Evolutionary conservation across 257 asterid species (phyloP).

Genomic region (Solanum paucissectum): DNA sequence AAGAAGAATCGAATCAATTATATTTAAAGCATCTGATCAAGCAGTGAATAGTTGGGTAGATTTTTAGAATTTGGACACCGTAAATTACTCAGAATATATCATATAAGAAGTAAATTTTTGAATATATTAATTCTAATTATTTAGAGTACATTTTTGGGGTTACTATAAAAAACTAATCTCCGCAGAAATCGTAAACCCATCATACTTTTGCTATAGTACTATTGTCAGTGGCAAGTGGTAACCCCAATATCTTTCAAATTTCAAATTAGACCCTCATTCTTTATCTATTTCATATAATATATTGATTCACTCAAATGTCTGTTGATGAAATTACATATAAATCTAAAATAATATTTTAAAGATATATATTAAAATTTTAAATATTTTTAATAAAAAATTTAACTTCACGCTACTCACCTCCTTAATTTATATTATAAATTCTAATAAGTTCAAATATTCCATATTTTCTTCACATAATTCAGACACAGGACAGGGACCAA

Average conservation of each 20-base stretch:
- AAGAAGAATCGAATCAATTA: too few relatives aligned
- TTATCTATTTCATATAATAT: not conserved
- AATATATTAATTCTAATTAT: not conserved
- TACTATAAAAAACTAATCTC: not conserved
- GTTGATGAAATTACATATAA: too few relatives aligned
- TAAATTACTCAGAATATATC: not conserved
- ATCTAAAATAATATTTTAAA: too few relatives aligned
- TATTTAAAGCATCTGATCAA: too few relatives aligned
- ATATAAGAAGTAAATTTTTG: not conserved
- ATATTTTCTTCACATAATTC: not conserved
- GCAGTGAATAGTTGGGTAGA: not conserved
- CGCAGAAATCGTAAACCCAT: not conserved
- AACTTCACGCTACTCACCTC: too few relatives aligned
- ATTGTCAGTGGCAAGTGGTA: not conserved
- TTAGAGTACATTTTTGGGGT: not conserved
- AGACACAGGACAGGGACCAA: not conserved
- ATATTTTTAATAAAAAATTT: too few relatives aligned
- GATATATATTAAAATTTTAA: too few relatives aligned
- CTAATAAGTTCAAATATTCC: not conserved
- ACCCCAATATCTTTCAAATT: not conserved
- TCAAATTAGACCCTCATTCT: not conserved
- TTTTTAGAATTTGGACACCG: not conserved
- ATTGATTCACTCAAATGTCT: not conserved
- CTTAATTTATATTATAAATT: too few relatives aligned
- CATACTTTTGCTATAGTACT: not conserved